A percentile compares a stretch with the other conserved stretches of the same genome.
Conservation (phyloP, 2,329 filamentous ascomycete genomes). For the Sodiomyces alkalinus region DNA sequence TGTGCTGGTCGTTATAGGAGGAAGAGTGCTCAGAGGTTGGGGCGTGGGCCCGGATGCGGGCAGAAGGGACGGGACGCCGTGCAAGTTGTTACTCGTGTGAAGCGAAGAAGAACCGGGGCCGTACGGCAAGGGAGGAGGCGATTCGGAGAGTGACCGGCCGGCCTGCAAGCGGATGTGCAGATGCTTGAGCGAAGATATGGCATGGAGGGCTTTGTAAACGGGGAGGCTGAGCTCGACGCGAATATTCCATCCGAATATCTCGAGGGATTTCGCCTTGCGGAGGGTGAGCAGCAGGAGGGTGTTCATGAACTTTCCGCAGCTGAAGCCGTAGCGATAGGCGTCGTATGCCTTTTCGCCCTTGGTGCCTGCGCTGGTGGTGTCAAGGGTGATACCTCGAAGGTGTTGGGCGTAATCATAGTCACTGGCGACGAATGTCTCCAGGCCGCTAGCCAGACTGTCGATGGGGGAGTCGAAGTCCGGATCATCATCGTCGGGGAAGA, state of each 20-base stretch:
- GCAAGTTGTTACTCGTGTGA: constrained; percentile 6
- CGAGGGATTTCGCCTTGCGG: constrained; percentile 36
- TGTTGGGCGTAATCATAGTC: constrained; percentile 48
- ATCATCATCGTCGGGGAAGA: constrained; percentile 46
- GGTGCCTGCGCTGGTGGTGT: constrained; percentile 34
- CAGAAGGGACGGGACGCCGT: constrained; percentile 5
- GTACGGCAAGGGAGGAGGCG: constrained; percentile 30
- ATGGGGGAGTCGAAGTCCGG: constrained; percentile 34
- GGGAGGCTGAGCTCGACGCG: constrained; percentile 44
- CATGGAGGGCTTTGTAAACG: constrained; percentile 41
- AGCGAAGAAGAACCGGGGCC: too few species aligned
- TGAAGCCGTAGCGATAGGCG: constrained; percentile 36
- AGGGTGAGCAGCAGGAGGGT: constrained; percentile 41
- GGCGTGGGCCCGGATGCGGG: constrained; percentile 11
- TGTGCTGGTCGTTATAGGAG: constrained; percentile 1
- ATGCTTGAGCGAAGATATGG: constrained; percentile 33
- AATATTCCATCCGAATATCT: constrained; percentile 49
- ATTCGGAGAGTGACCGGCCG: constrained; percentile 37
- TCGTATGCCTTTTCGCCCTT: constrained; percentile 39
- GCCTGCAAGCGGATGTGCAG: constrained; percentile 44
- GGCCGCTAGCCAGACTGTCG: constrained; percentile 39
- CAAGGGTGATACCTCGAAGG: constrained; percentile 38
- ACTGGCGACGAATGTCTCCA: constrained; percentile 48
- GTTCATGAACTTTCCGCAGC: constrained; percentile 49
- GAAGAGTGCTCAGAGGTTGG: constrained; percentile 4